Evolutionary conservation across 1,284 basidiomycete genomes (phyloP), one percentile per base, ranked within the genome.

Genomic region (Mycena citricolor): DNA sequence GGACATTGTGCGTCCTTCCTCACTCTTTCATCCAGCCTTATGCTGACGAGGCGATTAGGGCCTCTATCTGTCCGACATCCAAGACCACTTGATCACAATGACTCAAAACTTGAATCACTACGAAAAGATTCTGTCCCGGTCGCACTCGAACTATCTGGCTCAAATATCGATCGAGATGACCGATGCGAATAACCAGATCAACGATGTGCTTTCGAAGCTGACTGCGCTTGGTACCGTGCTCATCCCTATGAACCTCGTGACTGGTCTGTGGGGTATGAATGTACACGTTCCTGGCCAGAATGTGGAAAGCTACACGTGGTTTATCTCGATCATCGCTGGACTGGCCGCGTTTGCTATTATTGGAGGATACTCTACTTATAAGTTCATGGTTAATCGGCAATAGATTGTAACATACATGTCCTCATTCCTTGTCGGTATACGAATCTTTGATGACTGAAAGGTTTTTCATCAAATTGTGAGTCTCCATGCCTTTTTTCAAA

Each of bases 101-200:
- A 99, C 95, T 3, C 95, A 98, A 67, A 99, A 97, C 64, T 65
- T 98, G 74, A 97, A 97, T 65, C 94, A 97, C 67, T 98, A 97
- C 71, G 94, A 98, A 65, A 99, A 98, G 76, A 99, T 99, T 63
- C 77, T 99, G 7, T 98, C 94, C 2, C 84, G 95, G 22, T 98
- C 95, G 31, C 95, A 99, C 68, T 97, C 94, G n/a, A 99, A 99
- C 65, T 99, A 97, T 69, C 84, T 97, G 42, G 94, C 94, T 2
- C 94, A 97, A 61, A 98, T 97, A 57, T 94, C 90, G 30, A 97
- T 97, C 67, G 94, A 97, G 70, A 97, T 97, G 94, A 97, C 95
- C 23, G 95, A 99, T 61, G 97, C 97, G 41, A 99, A 99, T 71
- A 99, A 99, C 67, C 94, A 97, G 70, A 99, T 98, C 71, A 99